These are phyloP conservation scores for Penicillium verhagenii DNA, from an alignment of 495 filamentous ascomycete species.

Conservation along the genomic window DNA sequence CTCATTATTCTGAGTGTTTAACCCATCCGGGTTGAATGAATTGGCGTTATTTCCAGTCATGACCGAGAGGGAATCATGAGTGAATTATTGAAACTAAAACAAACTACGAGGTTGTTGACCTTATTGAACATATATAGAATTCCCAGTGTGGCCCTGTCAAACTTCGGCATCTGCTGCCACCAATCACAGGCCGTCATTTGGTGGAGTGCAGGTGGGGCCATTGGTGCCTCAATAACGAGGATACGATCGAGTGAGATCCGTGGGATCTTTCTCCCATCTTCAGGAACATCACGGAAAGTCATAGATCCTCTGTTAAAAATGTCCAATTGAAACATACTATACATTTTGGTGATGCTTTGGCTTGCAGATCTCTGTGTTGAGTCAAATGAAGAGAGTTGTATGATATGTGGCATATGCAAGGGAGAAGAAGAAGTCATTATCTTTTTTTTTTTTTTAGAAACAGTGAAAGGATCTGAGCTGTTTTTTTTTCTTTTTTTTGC, in stretches of 20 bases:
- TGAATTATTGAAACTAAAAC: neutral
- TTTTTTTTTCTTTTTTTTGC: too few species aligned
- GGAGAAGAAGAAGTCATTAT: neutral
- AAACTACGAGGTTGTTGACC: conserved; percentile 7
- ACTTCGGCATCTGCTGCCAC: conserved; percentile 23
- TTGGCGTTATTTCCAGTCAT: conserved; percentile 16
- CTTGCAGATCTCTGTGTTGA: neutral
- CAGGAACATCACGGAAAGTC: neutral
- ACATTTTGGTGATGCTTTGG: neutral
- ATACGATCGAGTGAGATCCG: neutral
- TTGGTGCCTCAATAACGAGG: neutral
- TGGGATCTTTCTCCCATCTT: neutral
- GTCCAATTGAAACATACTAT: neutral
- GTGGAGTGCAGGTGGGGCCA: conserved; percentile 18
- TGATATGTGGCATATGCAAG: too few species aligned
- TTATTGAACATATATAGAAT: conserved; percentile 8
- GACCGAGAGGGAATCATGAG: conserved; percentile 3
- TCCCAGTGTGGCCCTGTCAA: conserved; percentile 14
- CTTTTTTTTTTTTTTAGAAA: neutral
- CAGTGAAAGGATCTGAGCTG: neutral
- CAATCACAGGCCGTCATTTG: conserved; percentile 19
- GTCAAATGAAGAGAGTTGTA: too few species aligned
- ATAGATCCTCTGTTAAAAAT: neutral
- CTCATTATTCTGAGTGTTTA: conserved; percentile 6
- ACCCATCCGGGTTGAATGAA: conserved; percentile 5